Percentiles rank a stretch among this genome's conserved stretches.
phyloP scores from a whole-genome alignment of 768 basidiomycete species.

The Termitomyces sp. region DNA sequence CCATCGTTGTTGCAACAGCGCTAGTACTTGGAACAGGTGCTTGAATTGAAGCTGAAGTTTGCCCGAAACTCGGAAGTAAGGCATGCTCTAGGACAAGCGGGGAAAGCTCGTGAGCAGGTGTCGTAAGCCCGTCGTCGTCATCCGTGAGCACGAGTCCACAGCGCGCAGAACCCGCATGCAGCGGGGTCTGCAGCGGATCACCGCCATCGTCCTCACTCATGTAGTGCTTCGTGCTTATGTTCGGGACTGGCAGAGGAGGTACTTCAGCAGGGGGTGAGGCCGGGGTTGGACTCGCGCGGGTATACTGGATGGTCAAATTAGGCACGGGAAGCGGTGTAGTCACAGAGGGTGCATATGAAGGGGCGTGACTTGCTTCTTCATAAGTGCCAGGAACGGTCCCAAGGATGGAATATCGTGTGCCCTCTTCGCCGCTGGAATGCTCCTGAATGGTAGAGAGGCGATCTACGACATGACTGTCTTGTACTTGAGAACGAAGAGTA shows the following conservation, averaged over 20 bases:
- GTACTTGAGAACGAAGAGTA: conserved; percentile 26
- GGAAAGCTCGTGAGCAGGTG: conserved; percentile 20
- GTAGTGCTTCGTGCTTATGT: conserved; percentile 15
- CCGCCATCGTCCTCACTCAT: conserved; percentile 10
- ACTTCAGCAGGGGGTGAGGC: background rate
- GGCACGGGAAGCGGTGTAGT: conserved; percentile 18
- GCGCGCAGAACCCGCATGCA: conserved; percentile 5
- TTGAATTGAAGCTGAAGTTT: background rate
- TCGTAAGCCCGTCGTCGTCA: conserved; percentile 18
- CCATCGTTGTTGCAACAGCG: background rate
- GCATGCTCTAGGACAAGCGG: conserved; percentile 9
- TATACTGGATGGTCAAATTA: conserved; percentile 13
- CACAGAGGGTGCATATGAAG: conserved; percentile 13
- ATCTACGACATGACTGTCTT: conserved; percentile 13
- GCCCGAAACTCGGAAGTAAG: conserved; percentile 10
- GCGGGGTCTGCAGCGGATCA: conserved; percentile 10
- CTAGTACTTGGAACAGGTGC: background rate
- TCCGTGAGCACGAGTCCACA: conserved; percentile 12
- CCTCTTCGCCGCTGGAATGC: conserved; percentile 9
- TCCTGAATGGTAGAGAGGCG: conserved; percentile 21
- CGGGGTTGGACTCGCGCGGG: background rate
- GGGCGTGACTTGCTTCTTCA: background rate
- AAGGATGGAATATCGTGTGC: conserved; percentile 1
- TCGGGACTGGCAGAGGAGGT: conserved; percentile 24
- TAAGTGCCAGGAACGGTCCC: background rate